A percentile compares a stretch with the other conserved stretches of the same genome.
Conservation (phyloP, 306 rosid genomes). For the Prunus davidiana region DNA sequence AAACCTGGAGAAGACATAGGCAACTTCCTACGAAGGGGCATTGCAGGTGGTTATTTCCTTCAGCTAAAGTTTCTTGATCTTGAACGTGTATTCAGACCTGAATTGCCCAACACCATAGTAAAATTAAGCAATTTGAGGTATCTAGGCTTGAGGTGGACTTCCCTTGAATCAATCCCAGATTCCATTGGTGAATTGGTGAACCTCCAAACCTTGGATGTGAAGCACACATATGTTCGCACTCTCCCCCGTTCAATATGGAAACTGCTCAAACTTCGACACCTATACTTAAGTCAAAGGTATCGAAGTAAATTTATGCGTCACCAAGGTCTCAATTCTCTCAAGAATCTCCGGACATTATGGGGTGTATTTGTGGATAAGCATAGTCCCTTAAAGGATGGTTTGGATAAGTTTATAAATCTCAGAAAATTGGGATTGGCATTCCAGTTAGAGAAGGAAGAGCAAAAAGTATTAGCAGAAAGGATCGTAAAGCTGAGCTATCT, state of each 20-base stretch:
- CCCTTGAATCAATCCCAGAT: conserved; percentile 24
- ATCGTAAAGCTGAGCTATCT: conserved; percentile 24
- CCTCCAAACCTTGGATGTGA: conserved; percentile 39
- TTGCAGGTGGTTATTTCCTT: conserved; percentile 5
- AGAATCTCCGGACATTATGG: conserved; percentile 23
- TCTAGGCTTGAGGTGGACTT: conserved; percentile 38
- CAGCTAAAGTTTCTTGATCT: conserved; percentile 18
- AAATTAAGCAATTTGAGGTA: conserved; percentile 24
- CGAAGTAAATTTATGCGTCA: conserved; percentile 21
- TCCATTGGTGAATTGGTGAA: conserved; percentile 24
- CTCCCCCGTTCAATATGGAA: conserved; percentile 37
- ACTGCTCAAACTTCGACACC: conserved; percentile 22
- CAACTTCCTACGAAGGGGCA: conserved; percentile 17
- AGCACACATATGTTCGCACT: conserved; percentile 27
- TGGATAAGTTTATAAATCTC: conserved; percentile 24
- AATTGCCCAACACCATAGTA: conserved; percentile 20
- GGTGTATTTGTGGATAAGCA: conserved; percentile 32
- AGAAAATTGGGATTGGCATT: conserved; percentile 32
- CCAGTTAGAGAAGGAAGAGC: conserved; percentile 12
- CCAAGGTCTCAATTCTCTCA: not conserved
- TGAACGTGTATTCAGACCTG: conserved; percentile 35
- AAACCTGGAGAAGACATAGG: conserved; percentile 30
- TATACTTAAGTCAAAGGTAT: conserved; percentile 20
- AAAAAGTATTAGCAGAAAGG: not conserved
- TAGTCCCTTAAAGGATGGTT: conserved; percentile 20